Evolutionary conservation across 1,139 yeast genomes (phyloP), one percentile per base, ranked within the genome.

Genomic region (Spathaspora jeffriesii): DNA sequence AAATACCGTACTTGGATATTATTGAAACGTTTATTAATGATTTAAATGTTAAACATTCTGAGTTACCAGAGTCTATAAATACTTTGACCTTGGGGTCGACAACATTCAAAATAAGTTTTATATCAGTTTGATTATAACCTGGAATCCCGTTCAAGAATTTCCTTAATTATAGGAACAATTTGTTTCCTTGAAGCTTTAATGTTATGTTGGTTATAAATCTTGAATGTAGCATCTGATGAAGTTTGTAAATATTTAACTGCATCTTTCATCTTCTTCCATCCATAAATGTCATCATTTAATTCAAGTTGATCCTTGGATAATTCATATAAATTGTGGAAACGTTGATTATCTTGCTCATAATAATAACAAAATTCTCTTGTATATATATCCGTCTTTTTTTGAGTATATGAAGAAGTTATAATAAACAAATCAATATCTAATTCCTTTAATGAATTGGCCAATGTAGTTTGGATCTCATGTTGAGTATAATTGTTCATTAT

Each of bases 141-240:
- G n/a, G n/a, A n/a, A n/a, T n/a, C n/a, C n/a, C 43, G 45, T 42
- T 68, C 73, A 41, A 73, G 57, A 32, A 62, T 61, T 1, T 59
- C 61, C 57, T 74, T 73, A 10, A 75, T 70, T 14, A 65, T 65
- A 2, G 96, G 96, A 8, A 88, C 96, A n/a, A 91, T 89, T 62
- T 88, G 95, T 60, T 91, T 91, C 56, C 97, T 76, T 28, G 93
- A 86, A 1, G 92, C 91, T 3, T 67, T 65, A 11, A 76, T 61
- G 51, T 85, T 82, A 8, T 56, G 54, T 61, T 89, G 96, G 50
- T 77, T 68, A 57, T 65, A 81, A 10, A 76, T 55, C 38, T 55
- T 57, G 45, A 75, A 58, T 23, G 49, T 48, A 22, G 52, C 45
- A 34, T 48, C 43, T 15, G 47, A 22, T 5, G 21, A 17, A 7